Percentiles rank a stretch among this genome's conserved stretches.
Evolutionary conservation across 805 yeast genomes (phyloP).

Genomic region (Yamadazyma kitorensis): DNA sequence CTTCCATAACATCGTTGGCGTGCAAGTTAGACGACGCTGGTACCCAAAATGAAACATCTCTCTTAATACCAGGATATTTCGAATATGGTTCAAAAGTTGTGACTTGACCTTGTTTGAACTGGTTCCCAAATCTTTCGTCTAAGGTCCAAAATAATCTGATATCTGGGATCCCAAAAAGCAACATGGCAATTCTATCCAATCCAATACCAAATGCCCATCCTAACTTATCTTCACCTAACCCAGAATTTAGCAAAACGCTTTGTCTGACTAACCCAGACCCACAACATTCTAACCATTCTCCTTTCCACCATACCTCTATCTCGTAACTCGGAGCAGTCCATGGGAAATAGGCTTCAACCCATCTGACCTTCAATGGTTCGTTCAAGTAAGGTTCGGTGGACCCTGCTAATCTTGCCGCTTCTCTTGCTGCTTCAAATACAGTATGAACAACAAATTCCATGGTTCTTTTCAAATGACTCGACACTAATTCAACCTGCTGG

Average conservation of each 20-base stretch:
- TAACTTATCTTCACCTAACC: conserved; percentile 53
- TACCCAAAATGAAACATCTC: conserved; percentile 94
- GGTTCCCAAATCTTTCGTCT: conserved; percentile 73
- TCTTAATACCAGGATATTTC: conserved; percentile 77
- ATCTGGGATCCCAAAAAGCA: conserved; percentile 92
- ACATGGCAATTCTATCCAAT: conserved; percentile 92
- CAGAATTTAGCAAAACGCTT: conserved; percentile 72
- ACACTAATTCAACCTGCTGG: conserved; percentile 64
- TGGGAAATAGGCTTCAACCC: conserved; percentile 96
- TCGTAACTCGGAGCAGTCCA: conserved; percentile 99
- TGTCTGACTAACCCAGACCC: conserved; percentile 92
- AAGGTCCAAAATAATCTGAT: conserved; percentile 88
- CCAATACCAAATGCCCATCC: conserved; percentile 99
- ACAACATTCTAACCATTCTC: conserved; percentile 95
- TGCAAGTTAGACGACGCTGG: conserved; percentile 54
- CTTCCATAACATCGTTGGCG: conserved; percentile 91
- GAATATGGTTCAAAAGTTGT: conserved; percentile 83
- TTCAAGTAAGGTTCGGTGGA: conserved; percentile 54
- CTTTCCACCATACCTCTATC: conserved; percentile 98
- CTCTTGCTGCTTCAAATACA: conserved; percentile 71
- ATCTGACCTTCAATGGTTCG: conserved; percentile 80
- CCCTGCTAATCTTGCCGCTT: conserved; percentile 60
- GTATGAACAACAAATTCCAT: conserved; percentile 79
- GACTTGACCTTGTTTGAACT: conserved; percentile 66
- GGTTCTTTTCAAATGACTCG: conserved; percentile 80